A percentile compares a stretch with the other conserved stretches of the same genome.
Conservation (phyloP, 768 basidiomycete genomes). For the Cystofilobasidium capitatum region DNA sequence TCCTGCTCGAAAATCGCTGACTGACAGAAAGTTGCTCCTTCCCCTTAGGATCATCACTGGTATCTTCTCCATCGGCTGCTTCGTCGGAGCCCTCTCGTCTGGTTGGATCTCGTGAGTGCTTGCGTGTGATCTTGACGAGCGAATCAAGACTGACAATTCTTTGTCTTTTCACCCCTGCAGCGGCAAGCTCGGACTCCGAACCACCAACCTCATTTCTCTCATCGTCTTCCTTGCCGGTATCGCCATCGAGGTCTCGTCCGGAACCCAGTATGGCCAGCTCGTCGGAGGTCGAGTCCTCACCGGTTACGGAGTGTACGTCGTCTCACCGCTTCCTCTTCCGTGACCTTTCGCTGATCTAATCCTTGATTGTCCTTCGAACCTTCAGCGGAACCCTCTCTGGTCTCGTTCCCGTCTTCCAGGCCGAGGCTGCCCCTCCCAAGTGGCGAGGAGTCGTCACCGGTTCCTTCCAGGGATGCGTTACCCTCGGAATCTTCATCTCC, state of each 20-base stretch:
- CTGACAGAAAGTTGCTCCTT: neutral
- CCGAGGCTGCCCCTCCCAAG: constrained; percentile 26
- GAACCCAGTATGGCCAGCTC: constrained; percentile 21
- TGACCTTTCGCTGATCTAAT: neutral
- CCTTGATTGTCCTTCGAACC: no score
- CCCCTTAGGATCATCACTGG: constrained; percentile 24
- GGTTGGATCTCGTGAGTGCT: constrained; percentile 17
- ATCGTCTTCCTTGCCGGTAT: constrained; percentile 24
- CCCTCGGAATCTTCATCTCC: constrained; percentile 28
- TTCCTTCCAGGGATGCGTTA: constrained; percentile 28
- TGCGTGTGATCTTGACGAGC: no score
- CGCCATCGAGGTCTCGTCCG: constrained; percentile 22
- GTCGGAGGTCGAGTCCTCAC: constrained; percentile 27
- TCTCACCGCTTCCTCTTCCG: neutral
- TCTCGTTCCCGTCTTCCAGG: constrained; percentile 26
- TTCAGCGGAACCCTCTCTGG: constrained; percentile 26
- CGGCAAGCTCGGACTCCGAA: constrained; percentile 20
- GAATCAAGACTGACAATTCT: neutral
- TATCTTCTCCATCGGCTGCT: constrained; percentile 28
- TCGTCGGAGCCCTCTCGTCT: constrained; percentile 22
- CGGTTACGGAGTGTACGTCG: constrained; percentile 27
- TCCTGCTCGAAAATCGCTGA: neutral
- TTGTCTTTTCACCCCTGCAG: neutral
- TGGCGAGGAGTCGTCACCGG: constrained; percentile 26
- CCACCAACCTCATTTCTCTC: constrained; percentile 26